These are phyloP conservation scores for Bruguiera sexangula DNA, from an alignment of 345 rosid species.

Conservation along the genomic window DNA sequence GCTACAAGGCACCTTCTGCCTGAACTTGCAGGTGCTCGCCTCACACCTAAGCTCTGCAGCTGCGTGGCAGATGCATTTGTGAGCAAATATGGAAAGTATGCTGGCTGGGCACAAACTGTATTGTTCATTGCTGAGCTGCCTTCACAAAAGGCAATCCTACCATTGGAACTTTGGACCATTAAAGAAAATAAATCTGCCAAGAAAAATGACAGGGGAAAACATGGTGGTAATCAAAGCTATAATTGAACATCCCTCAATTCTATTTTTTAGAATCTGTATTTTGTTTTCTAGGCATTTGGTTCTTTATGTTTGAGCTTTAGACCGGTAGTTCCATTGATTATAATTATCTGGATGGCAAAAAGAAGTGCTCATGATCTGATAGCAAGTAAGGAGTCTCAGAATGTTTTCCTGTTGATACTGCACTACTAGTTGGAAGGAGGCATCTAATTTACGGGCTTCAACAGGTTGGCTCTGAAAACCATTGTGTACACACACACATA, in stretches of 20 bases:
- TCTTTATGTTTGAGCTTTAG: not conserved
- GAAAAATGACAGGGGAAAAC: constrained; percentile 19
- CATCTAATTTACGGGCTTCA: not conserved
- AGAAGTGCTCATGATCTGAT: not conserved
- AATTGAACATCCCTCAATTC: not conserved
- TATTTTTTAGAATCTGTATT: not conserved
- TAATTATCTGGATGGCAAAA: constrained; percentile 2
- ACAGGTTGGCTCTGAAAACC: constrained; percentile 15
- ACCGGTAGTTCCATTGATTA: not conserved
- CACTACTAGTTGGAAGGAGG: not conserved
- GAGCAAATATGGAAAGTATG: constrained; percentile 80
- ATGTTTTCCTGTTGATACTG: constrained; percentile 2
- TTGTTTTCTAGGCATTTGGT: not conserved
- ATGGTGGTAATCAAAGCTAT: constrained; percentile 18
- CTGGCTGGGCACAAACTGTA: constrained; percentile 96
- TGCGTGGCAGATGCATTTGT: constrained; percentile 93
- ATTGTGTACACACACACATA: not conserved
- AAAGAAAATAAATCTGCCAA: constrained; percentile 33
- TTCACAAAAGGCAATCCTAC: constrained; percentile 67
- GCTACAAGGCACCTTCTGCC: constrained; percentile 78
- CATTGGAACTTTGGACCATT: constrained; percentile 35
- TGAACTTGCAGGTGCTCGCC: constrained; percentile 73
- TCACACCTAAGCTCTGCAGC: constrained; percentile 61
- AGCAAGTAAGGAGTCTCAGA: not conserved
- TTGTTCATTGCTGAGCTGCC: constrained; percentile 91